Conservation (phyloP, 257 asterid species). For the Apocynum venetum region DNA sequence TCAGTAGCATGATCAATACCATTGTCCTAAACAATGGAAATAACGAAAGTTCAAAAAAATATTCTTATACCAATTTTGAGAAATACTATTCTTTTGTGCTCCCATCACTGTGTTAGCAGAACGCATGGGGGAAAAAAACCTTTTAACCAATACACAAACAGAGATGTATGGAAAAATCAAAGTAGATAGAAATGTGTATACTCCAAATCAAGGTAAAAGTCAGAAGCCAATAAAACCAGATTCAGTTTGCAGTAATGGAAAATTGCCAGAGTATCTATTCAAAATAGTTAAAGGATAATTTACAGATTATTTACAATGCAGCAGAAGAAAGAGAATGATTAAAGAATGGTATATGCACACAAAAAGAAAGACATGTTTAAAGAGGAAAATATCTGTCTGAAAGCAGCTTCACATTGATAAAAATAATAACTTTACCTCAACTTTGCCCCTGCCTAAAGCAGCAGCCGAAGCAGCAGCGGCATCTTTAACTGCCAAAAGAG, state of each 20-base stretch:
- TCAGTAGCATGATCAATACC: not conserved
- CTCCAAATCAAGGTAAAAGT: not conserved
- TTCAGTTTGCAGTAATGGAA: not conserved
- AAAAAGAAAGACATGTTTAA: not conserved
- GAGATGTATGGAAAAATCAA: not conserved
- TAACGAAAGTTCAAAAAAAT: not conserved
- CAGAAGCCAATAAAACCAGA: not conserved
- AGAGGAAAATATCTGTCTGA: not conserved
- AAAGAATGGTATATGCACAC: not conserved
- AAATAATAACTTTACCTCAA: constrained; percentile 50
- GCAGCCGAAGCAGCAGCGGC: constrained; percentile 51
- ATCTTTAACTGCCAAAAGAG: constrained; percentile 83
- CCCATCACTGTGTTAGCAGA: not conserved
- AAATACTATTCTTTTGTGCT: not conserved
- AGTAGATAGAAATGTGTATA: not conserved
- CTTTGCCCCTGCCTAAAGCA: constrained; percentile 60
- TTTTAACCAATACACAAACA: not conserved
- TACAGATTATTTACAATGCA: not conserved
- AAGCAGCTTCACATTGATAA: constrained; percentile 10
- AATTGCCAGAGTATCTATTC: not conserved
- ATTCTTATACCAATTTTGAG: not conserved
- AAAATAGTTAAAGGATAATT: not conserved
- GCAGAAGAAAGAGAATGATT: not conserved
- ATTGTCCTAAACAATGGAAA: not conserved
- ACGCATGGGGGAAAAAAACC: not conserved